Conservation (phyloP, 331 rosid genomes). For the Telfairia occidentalis region DNA sequence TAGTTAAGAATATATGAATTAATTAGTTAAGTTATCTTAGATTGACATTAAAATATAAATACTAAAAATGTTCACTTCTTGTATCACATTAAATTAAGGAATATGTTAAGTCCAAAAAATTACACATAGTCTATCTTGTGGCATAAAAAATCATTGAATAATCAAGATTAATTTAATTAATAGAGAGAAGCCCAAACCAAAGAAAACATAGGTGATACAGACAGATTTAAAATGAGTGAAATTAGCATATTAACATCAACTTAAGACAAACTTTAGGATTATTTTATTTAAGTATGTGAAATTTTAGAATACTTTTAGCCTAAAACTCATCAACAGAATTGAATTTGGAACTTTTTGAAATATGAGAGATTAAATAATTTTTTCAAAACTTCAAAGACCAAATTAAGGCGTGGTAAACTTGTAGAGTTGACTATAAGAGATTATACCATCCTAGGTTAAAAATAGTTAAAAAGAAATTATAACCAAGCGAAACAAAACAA, state of each 20-base stretch:
- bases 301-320: background rate
- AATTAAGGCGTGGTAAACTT: too few relatives aligned
- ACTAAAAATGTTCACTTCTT: background rate
- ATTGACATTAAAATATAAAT: background rate
- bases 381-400: background rate
- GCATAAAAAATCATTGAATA: background rate
- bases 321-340: too few relatives aligned
- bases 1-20: too few relatives aligned
- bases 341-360: too few relatives aligned
- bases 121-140: background rate
- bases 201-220: background rate
- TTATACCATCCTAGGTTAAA: too few relatives aligned
- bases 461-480: too few relatives aligned
- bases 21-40: too few relatives aligned
- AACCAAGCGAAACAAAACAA: too few relatives aligned
- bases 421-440: too few relatives aligned
- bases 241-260: background rate
- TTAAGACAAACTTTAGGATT: background rate
- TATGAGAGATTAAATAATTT: background rate
- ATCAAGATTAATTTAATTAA: background rate
- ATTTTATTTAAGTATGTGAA: background rate
- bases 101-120: background rate
- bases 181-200: background rate
- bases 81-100: background rate
- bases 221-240: background rate